Conservation (phyloP, 2,329 filamentous ascomycete genomes). For the Fonsecaea multimorphosa region DNA sequence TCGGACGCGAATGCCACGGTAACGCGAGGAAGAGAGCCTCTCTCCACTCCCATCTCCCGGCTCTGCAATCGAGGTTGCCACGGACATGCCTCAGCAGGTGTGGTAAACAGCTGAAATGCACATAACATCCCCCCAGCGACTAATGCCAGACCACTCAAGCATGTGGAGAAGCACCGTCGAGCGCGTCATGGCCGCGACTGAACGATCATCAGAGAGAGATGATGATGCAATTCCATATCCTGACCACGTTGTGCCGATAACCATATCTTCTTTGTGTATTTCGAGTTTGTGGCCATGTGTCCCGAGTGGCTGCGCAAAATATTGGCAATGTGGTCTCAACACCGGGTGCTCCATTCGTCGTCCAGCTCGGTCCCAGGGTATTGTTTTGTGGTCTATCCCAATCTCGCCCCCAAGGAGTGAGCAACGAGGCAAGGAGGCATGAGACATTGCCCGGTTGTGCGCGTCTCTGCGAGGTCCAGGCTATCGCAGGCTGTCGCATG, state of each 20-base stretch:
- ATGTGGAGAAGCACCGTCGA: neutral
- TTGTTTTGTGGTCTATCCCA: neutral
- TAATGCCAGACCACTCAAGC: neutral
- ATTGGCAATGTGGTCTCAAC: neutral
- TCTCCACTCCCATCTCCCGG: neutral
- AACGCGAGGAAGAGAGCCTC: neutral
- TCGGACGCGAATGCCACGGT: neutral
- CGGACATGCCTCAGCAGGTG: neutral
- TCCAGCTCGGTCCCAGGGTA: neutral
- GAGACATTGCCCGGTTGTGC: constrained; percentile 5
- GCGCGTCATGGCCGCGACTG: neutral
- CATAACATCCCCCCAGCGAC: neutral
- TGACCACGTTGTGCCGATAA: neutral
- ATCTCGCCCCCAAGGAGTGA: neutral
- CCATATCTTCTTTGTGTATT: neutral
- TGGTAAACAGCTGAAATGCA: neutral
- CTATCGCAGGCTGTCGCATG: neutral
- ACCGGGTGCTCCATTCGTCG: neutral
- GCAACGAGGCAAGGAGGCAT: constrained; percentile 11
- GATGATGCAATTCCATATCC: neutral
- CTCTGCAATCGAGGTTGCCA: neutral
- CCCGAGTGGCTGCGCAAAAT: neutral
- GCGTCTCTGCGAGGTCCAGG: neutral
- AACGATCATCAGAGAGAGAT: neutral
- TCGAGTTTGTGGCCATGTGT: neutral